Percentiles rank a stretch among this genome's conserved stretches.
These are phyloP conservation scores for Cyclotella sp. DNA, from an alignment of 108 stramenopile genomes.

Conservation along the genomic window DNA sequence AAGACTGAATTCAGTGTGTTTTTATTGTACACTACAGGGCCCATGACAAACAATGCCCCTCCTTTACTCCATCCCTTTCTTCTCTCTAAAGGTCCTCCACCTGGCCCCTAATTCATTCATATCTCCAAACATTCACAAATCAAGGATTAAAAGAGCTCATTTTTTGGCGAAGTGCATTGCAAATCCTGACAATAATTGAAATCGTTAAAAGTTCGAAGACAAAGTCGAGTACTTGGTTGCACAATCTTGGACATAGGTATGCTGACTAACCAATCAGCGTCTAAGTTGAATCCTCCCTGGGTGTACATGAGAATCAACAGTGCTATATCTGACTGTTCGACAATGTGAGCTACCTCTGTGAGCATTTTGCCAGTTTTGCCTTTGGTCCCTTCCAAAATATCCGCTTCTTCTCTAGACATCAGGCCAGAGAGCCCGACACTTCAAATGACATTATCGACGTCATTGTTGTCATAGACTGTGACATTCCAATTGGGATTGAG, in stretches of 20 bases:
- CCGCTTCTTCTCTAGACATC: conserved; percentile 32
- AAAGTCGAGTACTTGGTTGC: conserved; percentile 4
- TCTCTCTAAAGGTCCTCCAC: conserved; percentile 22
- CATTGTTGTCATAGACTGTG: conserved; percentile 26
- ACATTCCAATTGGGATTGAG: conserved; percentile 40
- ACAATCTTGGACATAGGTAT: conserved; percentile 7
- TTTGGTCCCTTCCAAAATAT: conserved; percentile 20
- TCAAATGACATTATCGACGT: conserved; percentile 29
- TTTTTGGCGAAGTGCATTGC: conserved; percentile 25
- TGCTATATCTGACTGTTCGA: conserved; percentile 33
- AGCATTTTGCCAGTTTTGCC: neutral
- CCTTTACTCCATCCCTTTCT: conserved; percentile 37
- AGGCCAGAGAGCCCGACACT: neutral
- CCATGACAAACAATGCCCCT: conserved; percentile 29
- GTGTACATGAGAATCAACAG: conserved; percentile 31
- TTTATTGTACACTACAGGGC: conserved; percentile 25
- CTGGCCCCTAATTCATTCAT: conserved; percentile 12
- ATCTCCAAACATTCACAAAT: conserved; percentile 20
- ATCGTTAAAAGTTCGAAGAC: conserved; percentile 33
- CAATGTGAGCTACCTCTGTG: conserved; percentile 33
- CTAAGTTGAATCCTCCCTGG: conserved; percentile 35
- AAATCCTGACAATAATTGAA: conserved; percentile 42
- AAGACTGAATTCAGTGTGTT: conserved; percentile 24
- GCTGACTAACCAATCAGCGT: conserved; percentile 33
- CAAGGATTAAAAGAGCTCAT: conserved; percentile 26